These are phyloP conservation scores for Sporothrix pallida DNA, from an alignment of 2,329 filamentous ascomycete species.

Conservation along the genomic window DNA sequence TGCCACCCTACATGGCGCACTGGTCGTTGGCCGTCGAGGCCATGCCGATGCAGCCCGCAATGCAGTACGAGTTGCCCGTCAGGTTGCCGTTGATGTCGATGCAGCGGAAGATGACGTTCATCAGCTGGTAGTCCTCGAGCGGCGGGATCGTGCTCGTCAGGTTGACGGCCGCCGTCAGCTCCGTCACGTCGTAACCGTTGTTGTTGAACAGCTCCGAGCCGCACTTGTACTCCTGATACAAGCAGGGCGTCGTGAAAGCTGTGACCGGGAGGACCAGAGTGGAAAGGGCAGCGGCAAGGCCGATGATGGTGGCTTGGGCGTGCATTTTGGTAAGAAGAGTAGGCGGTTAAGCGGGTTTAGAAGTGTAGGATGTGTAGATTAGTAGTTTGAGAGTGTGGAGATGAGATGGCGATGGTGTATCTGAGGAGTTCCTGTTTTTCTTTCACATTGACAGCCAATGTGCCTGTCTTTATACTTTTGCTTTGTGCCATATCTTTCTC, in stretches of 20 bases:
- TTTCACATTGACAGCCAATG: too few relatives aligned
- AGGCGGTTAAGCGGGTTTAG: not conserved
- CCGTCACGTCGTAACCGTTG: slow-evolving; percentile 34
- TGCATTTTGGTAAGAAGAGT: not conserved
- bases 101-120: slow-evolving; percentile 37
- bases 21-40: slow-evolving; percentile 32
- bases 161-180: slow-evolving; percentile 35
- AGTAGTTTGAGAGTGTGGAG: not conserved
- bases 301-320: slow-evolving; percentile 6
- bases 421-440: not conserved
- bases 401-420: not conserved
- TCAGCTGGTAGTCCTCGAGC: slow-evolving; percentile 33
- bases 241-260: slow-evolving; percentile 29
- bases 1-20: slow-evolving; percentile 33
- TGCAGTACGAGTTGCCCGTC: slow-evolving; percentile 37
- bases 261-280: slow-evolving; percentile 13
- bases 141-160: slow-evolving; percentile 34
- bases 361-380: not conserved
- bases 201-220: slow-evolving; percentile 32
- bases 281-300: slow-evolving; percentile 19
- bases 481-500: too few relatives aligned
- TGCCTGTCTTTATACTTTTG: not conserved
- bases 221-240: slow-evolving; percentile 36
- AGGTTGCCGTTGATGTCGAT: slow-evolving; percentile 32
- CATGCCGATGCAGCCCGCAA: slow-evolving; percentile 36